A percentile compares a stretch with the other conserved stretches of the same genome.
These are phyloP conservation scores for Sphagnum tenellum DNA, from an alignment of 225 moss, liverwort and hornwort species.

Conservation along the genomic window DNA sequence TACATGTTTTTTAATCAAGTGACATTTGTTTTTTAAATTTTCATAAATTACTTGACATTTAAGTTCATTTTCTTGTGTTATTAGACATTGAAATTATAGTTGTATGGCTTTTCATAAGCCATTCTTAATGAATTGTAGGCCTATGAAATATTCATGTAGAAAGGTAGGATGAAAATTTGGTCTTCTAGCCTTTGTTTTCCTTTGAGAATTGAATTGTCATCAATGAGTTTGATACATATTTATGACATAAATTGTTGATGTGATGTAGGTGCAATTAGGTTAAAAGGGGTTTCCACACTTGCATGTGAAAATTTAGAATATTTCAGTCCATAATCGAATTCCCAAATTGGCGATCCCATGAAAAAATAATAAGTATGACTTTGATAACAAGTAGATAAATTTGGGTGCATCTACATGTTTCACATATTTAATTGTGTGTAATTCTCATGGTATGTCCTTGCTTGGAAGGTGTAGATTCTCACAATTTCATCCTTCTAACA, in stretches of 20 bases:
- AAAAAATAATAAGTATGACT: constrained; percentile 79
- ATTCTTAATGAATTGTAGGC: too few relatives aligned
- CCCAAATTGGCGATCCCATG: constrained; percentile 61
- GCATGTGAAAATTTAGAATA: constrained; percentile 40
- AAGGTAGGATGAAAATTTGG: too few relatives aligned
- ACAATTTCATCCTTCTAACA: constrained; percentile 54
- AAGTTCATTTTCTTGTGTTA: too few relatives aligned
- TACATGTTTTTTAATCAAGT: too few relatives aligned
- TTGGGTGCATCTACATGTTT: constrained; percentile 80
- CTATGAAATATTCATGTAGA: too few relatives aligned
- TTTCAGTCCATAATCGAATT: constrained; percentile 70
- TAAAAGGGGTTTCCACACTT: constrained; percentile 23
- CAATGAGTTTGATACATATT: constrained; percentile 36
- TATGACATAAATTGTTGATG: constrained; percentile 56
- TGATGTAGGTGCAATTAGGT: constrained; percentile 32
- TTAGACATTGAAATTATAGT: too few relatives aligned
- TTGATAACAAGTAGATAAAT: constrained; percentile 43
- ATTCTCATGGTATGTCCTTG: constrained; percentile 63
- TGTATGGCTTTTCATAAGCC: too few relatives aligned
- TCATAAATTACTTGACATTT: too few relatives aligned
- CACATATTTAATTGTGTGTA: constrained; percentile 77
- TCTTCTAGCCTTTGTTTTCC: too few relatives aligned
- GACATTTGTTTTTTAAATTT: too few relatives aligned
- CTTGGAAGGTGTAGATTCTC: constrained; percentile 58
- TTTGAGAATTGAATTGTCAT: too few relatives aligned